Percentiles rank a stretch among this genome's conserved stretches.
phyloP scores from a whole-genome alignment of 306 rosid genomes.

The Trichosanthes cucumerina region DNA sequence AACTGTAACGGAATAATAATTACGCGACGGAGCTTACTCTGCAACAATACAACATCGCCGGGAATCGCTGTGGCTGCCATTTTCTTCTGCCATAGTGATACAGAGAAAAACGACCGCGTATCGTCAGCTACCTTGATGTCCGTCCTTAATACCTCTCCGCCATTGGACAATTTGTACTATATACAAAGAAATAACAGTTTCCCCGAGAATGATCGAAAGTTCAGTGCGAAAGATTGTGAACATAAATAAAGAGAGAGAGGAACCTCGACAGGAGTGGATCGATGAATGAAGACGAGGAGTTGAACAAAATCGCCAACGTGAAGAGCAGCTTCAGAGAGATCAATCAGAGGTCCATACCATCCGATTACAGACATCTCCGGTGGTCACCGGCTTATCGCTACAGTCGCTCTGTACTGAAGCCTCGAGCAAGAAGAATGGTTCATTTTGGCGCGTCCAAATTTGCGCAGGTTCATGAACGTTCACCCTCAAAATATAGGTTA shows the following conservation, averaged over 20 bases:
- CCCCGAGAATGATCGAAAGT: not conserved
- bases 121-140: conserved; percentile 82
- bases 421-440: not conserved
- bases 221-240: not conserved
- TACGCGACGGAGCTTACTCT: conserved; percentile 24
- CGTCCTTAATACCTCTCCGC: conserved; percentile 34
- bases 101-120: conserved; percentile 47
- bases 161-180: conserved; percentile 47
- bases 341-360: conserved; percentile 88
- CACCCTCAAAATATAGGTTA: not conserved
- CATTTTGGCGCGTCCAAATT: not conserved
- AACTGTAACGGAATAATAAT: too few species aligned
- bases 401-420: not conserved
- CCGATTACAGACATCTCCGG: conserved; percentile 48
- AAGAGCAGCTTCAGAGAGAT: conserved; percentile 37
- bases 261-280: conserved; percentile 51
- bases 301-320: conserved; percentile 66
- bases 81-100: conserved; percentile 61
- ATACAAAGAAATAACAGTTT: not conserved
- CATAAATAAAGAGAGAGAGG: not conserved
- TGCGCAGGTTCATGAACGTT: too few species aligned
- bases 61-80: conserved; percentile 34
- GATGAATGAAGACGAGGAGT: conserved; percentile 70
- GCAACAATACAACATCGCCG: conserved; percentile 51
- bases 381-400: not conserved